These are phyloP conservation scores for Neurospora sublineolata DNA, from an alignment of 495 filamentous ascomycete species.

Conservation along the genomic window DNA sequence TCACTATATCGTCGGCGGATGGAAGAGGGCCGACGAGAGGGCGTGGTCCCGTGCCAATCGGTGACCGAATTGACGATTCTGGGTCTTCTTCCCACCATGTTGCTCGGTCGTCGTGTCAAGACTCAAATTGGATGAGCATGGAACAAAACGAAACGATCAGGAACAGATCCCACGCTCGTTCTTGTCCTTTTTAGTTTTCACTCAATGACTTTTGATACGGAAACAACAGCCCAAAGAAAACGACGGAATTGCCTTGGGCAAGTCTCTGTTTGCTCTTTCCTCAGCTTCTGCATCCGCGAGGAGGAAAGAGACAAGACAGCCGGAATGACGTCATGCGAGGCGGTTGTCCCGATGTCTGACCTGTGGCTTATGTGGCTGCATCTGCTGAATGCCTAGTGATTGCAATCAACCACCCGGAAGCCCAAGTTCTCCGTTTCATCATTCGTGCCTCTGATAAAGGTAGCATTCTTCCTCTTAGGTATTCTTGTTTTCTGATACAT, in stretches of 20 bases:
- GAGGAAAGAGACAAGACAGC: background rate
- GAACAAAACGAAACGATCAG: background rate
- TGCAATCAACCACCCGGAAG: too few relatives aligned
- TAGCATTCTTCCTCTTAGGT: too few relatives aligned
- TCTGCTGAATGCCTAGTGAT: too few relatives aligned
- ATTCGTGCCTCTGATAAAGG: too few relatives aligned
- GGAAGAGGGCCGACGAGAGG: background rate
- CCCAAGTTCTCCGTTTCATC: too few relatives aligned
- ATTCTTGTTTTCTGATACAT: too few relatives aligned
- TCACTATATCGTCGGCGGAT: background rate
- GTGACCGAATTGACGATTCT: background rate
- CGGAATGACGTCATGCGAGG: background rate
- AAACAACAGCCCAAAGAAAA: background rate
- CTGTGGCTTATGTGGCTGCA: too few relatives aligned
- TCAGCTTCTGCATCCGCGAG: background rate
- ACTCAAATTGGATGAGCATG: background rate
- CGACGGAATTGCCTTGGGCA: background rate
- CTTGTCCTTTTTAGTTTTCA: background rate
- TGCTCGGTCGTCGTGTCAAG: background rate
- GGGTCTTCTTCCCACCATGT: conserved; percentile 2
- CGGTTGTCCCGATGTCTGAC: background rate
- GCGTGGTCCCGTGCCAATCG: background rate
- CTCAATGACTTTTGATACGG: background rate
- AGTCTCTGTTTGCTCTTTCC: background rate
- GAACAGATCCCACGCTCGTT: background rate